These are phyloP conservation scores for Rhododendron simsii DNA, from an alignment of 148 eudicot species.

Conservation along the genomic window DNA sequence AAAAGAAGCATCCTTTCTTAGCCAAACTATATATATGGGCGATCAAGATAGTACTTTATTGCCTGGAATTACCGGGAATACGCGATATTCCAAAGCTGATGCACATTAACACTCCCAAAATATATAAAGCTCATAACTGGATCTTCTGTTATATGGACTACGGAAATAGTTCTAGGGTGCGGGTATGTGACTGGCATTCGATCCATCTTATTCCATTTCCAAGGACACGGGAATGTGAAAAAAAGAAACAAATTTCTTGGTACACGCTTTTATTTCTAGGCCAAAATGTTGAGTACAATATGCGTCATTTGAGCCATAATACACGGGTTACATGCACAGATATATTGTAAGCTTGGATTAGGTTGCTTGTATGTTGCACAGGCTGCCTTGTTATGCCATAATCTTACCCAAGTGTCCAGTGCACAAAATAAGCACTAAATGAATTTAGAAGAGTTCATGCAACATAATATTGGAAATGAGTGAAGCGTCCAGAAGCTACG, in stretches of 20 bases:
- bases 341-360: not conserved
- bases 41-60: not conserved
- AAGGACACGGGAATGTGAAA: not conserved
- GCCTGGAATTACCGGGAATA: too few relatives aligned
- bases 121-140: not conserved
- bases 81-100: not conserved
- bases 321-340: not conserved
- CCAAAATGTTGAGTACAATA: not conserved
- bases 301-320: not conserved
- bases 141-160: not conserved
- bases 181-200: not conserved
- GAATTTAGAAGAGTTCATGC: not conserved
- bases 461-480: not conserved
- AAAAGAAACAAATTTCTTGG: not conserved
- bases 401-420: not conserved
- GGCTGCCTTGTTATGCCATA: not conserved
- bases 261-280: not conserved
- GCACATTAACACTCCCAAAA: not conserved
- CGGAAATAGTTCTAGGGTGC: not conserved
- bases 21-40: not conserved
- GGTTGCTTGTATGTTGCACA: not conserved
- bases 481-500: not conserved
- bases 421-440: not conserved
- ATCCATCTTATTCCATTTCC: not conserved
- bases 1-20: not conserved